A percentile compares a stretch with the other conserved stretches of the same genome.
These are phyloP conservation scores for Leccinellum rugosiceps DNA, from an alignment of 768 basidiomycete genomes.

Conservation along the genomic window DNA sequence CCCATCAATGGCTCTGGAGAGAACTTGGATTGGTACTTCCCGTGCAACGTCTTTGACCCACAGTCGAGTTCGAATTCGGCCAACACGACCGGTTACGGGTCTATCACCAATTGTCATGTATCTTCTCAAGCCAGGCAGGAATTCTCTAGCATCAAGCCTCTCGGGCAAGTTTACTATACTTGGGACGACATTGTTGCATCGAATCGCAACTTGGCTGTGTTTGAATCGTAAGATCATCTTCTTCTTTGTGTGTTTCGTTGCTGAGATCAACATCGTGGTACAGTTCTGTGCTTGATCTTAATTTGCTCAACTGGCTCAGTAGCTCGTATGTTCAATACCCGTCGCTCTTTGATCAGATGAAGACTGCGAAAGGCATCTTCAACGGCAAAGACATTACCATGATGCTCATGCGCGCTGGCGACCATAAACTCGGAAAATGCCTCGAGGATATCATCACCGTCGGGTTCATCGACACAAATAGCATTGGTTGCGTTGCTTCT, in stretches of 20 bases:
- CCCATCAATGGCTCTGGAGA: conserved; percentile 63
- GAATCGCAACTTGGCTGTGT: conserved; percentile 85
- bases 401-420: conserved; percentile 68
- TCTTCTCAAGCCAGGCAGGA: conserved; percentile 47
- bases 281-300: conserved; percentile 86
- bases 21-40: conserved; percentile 91
- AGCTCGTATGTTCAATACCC: conserved; percentile 81
- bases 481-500: conserved; percentile 95
- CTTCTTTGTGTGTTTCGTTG: not conserved
- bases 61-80: conserved; percentile 53
- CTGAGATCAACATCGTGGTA: conserved; percentile 6
- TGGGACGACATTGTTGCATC: conserved; percentile 80
- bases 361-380: conserved; percentile 64
- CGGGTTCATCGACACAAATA: conserved; percentile 92
- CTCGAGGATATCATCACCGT: conserved; percentile 82
- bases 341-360: conserved; percentile 74
- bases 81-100: conserved; percentile 70
- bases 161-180: conserved; percentile 90
- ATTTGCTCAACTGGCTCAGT: conserved; percentile 83
- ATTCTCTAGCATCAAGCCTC: conserved; percentile 48
- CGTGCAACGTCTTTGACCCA: conserved; percentile 84
- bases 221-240: conserved; percentile 69
- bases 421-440: conserved; percentile 70
- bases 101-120: conserved; percentile 70
- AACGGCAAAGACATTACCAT: conserved; percentile 88